These are phyloP conservation scores for Lotmaria passim DNA, from an alignment of 208 protist genomes.

Conservation along the genomic window DNA sequence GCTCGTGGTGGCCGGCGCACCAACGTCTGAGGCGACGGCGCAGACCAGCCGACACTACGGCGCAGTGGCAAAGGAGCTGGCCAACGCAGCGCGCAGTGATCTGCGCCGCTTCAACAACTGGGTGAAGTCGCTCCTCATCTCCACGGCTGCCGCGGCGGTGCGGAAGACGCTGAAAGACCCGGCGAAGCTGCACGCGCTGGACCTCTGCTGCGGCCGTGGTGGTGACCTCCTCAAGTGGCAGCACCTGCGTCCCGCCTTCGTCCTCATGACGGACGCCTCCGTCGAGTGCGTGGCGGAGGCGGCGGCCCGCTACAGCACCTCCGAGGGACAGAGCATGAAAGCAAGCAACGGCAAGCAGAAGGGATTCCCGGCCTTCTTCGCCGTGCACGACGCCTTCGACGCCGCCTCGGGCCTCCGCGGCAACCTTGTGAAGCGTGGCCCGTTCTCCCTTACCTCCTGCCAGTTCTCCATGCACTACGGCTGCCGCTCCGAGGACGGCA, in stretches of 20 bases:
- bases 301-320: conserved; percentile 67
- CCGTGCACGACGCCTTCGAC: conserved; percentile 76
- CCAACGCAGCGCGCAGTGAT: conserved; percentile 42
- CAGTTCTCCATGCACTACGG: conserved; percentile 90
- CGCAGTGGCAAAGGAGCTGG: conserved; percentile 48
- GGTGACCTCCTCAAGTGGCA: conserved; percentile 85
- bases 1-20: conserved; percentile 7
- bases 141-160: conserved; percentile 1
- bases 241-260: conserved; percentile 45
- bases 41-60: conserved; percentile 72
- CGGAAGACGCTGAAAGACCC: conserved; percentile 13
- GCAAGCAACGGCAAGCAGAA: conserved; percentile 25
- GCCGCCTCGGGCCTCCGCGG: conserved; percentile 20
- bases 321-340: conserved; percentile 72
- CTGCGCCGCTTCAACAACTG: conserved; percentile 82
- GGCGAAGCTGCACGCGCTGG: conserved; percentile 46
- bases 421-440: conserved; percentile 25
- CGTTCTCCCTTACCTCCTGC: conserved; percentile 70
- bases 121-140: conserved; percentile 57
- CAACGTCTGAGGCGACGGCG: conserved; percentile 26
- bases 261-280: conserved; percentile 77
- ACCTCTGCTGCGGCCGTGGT: conserved; percentile 80
- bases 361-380: conserved; percentile 69
- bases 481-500: conserved; percentile 43
- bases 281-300: conserved; percentile 74